phyloP scores from a whole-genome alignment of 2,329 filamentous ascomycete species.

The Xylaria sp. region DNA sequence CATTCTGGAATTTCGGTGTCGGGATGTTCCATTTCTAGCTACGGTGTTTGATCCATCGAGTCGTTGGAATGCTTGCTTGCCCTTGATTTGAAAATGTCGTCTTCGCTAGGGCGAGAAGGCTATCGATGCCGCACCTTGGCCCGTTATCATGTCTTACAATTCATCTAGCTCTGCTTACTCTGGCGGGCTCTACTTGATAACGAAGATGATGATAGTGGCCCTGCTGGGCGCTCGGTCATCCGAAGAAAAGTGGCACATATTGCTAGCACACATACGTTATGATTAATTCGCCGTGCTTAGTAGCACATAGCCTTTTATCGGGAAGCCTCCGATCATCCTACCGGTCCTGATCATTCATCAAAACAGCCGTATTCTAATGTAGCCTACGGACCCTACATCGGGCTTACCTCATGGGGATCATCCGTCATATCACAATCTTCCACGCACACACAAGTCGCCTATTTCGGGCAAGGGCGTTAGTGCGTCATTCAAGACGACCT shows the following conservation, averaged over 20 bases:
- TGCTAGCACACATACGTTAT: background rate
- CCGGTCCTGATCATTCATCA: slow-evolving; percentile 16
- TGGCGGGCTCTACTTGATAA: background rate
- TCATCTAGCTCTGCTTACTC: slow-evolving; percentile 33
- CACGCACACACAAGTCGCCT: background rate
- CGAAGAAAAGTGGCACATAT: slow-evolving; percentile 8
- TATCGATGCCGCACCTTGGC: slow-evolving; percentile 1
- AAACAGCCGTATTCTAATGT: slow-evolving; percentile 11
- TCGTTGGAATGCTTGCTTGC: background rate
- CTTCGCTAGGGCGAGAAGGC: slow-evolving; percentile 15
- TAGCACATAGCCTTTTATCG: slow-evolving; percentile 16
- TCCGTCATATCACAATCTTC: slow-evolving; percentile 38
- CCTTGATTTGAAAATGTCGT: slow-evolving; percentile 10
- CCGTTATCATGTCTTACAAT: slow-evolving; percentile 28
- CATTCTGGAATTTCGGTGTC: slow-evolving; percentile 18
- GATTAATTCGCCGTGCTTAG: slow-evolving; percentile 22
- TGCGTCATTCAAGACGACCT: slow-evolving; percentile 1
- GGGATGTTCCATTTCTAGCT: slow-evolving; percentile 29
- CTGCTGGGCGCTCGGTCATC: background rate
- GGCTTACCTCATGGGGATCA: slow-evolving; percentile 45
- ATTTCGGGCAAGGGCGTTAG: slow-evolving; percentile 9
- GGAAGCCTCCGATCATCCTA: slow-evolving; percentile 21
- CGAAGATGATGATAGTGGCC: background rate
- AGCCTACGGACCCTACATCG: slow-evolving; percentile 34
- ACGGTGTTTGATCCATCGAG: slow-evolving; percentile 12